Evolutionary conservation across 2,329 filamentous ascomycete species (phyloP), one percentile per base, ranked within the genome.

Genomic region (Colletotrichum tofieldiae): DNA sequence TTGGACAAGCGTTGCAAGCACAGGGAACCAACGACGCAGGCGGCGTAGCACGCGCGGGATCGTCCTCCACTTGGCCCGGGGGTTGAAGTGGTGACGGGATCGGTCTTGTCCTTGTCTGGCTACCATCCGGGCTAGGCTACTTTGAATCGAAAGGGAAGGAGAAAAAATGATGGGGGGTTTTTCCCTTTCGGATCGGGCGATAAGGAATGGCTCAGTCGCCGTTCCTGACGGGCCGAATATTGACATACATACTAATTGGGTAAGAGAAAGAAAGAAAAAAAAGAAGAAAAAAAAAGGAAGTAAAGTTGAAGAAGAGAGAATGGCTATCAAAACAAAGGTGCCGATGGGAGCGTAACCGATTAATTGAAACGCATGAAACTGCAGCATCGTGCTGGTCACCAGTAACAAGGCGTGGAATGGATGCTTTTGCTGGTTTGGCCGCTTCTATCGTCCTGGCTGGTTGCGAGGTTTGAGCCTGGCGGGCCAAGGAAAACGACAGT

Each of bases 11-110:
- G 56, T 66, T 61, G 39, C 67, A 65, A 47, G 58, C 32, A 20
- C 41, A 52, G 26, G 49, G 49, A 47, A 39, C 51, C 43, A 64
- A 62, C 43, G 51, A 59, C 37, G 61, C 54, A 26, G 23, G 23
- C 45, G 59, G 65, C 65, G 65, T 63, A 63, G 65, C 45, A 47
- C 56, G 52, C 66, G 69, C 59, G 65, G 52, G 43, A 72, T 69
- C 59, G 49, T 69, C 65, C 59, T 54, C 52, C 59, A 55, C 65
- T 35, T 64, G n/a, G 51, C 65, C 39, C 45, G 18, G 59, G 59
- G 52, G 35, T 56, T 32, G 58, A 63, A 43, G 51, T 71, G 51
- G 37, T 54, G 55, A 71, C 63, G 47, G 47, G 32, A 55, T 64
- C 49, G 49, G 61, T 18, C 18, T 6, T 45, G 49, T 64, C 49